These are phyloP conservation scores for Populus simonii DNA, from an alignment of 345 rosid species.

Conservation along the genomic window DNA sequence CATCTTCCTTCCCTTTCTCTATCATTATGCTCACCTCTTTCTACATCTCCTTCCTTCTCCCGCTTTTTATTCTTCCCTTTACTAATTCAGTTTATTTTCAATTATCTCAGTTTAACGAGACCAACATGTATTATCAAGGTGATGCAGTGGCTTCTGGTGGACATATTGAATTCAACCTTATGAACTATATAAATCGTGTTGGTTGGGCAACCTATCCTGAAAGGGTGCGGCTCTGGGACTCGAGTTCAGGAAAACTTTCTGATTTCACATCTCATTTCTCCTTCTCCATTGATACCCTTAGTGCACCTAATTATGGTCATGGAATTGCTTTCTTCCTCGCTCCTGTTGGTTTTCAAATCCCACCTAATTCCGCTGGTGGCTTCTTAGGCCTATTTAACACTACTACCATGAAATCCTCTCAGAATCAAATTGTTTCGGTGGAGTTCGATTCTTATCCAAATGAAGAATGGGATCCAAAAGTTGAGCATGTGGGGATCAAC, in stretches of 20 bases:
- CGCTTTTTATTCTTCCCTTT: constrained; percentile 2
- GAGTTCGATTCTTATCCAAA: constrained; percentile 35
- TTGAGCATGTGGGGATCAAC: constrained; percentile 46
- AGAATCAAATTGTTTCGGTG: constrained; percentile 22
- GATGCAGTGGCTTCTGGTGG: constrained; percentile 30
- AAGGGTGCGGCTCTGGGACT: constrained; percentile 31
- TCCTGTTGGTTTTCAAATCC: constrained; percentile 38
- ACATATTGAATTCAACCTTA: constrained; percentile 28
- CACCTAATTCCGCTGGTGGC: constrained; percentile 40
- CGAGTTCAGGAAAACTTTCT: constrained; percentile 16
- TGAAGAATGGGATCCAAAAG: constrained; percentile 29
- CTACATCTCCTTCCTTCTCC: background rate
- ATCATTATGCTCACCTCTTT: no score
- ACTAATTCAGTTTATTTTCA: constrained; percentile 24
- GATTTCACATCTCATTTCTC: constrained; percentile 40
- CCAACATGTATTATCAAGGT: constrained; percentile 29
- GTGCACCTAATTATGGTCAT: background rate
- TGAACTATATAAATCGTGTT: constrained; percentile 18
- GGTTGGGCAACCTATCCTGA: constrained; percentile 35
- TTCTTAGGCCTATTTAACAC: constrained; percentile 42
- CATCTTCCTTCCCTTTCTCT: no score
- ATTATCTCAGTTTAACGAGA: constrained; percentile 12
- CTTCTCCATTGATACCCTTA: constrained; percentile 21
- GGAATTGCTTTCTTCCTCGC: constrained; percentile 46
- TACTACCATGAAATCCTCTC: constrained; percentile 14